These are phyloP conservation scores for Kalaharituber pfeilii DNA, from an alignment of 2,329 filamentous ascomycete genomes.

Conservation along the genomic window DNA sequence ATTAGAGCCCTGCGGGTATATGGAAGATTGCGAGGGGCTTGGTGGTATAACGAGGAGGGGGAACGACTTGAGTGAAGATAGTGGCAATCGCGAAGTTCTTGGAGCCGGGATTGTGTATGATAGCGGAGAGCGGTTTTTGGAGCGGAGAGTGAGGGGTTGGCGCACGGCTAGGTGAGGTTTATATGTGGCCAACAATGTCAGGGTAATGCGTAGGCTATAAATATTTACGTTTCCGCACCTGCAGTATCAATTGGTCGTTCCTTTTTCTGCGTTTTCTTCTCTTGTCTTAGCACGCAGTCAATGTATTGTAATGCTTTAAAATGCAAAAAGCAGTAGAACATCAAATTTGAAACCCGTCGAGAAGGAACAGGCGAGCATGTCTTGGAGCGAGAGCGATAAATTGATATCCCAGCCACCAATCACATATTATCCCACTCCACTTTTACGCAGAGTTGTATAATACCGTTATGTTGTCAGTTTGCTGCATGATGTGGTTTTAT, in stretches of 20 bases:
- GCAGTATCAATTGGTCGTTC: neutral
- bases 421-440: too few relatives aligned
- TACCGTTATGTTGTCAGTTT: too few relatives aligned
- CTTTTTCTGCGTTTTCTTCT: neutral
- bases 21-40: slow-evolving; percentile 90
- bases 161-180: too few relatives aligned
- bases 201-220: neutral
- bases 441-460: too few relatives aligned
- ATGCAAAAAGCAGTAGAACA: too few relatives aligned
- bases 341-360: too few relatives aligned
- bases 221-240: neutral
- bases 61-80: slow-evolving; percentile 89
- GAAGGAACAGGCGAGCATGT: too few relatives aligned
- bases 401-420: too few relatives aligned
- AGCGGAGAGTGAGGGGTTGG: neutral
- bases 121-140: slow-evolving; percentile 58
- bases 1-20: slow-evolving; percentile 68
- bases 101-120: slow-evolving; percentile 86
- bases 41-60: slow-evolving; percentile 79
- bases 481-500: too few relatives aligned
- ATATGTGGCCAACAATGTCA: too few relatives aligned
- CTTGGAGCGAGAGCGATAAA: too few relatives aligned
- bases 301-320: too few relatives aligned
- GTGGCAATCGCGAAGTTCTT: slow-evolving; percentile 91
- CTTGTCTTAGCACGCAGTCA: neutral